phyloP scores from a whole-genome alignment of 441 rosid genomes.

The Populus hybrid region DNA sequence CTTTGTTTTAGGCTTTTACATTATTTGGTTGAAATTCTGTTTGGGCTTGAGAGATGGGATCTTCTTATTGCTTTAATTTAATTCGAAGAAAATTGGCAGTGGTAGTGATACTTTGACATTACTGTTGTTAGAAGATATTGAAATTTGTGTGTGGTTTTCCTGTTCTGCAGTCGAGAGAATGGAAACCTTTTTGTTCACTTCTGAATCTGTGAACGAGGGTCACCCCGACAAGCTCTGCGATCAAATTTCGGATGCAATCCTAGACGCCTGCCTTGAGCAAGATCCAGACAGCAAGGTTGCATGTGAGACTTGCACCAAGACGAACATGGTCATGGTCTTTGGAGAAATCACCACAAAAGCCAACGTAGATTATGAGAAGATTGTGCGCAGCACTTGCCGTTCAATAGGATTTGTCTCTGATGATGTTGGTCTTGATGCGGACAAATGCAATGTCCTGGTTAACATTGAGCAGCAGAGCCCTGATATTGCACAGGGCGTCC shows the following conservation, averaged over 20 bases:
- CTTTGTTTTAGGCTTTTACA: background rate
- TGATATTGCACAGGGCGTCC: constrained; percentile 64
- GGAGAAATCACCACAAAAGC: constrained; percentile 64
- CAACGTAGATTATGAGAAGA: constrained; percentile 53
- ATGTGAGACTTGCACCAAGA: constrained; percentile 60
- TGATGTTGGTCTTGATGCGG: constrained; percentile 62
- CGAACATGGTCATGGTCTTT: constrained; percentile 64
- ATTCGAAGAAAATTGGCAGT: too few relatives aligned
- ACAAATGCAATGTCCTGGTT: constrained; percentile 57
- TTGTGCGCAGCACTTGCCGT: constrained; percentile 55
- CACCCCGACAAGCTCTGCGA: constrained; percentile 68
- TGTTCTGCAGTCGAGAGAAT: constrained; percentile 20
- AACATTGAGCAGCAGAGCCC: constrained; percentile 67
- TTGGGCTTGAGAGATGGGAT: background rate
- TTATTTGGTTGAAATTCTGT: background rate
- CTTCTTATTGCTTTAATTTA: background rate
- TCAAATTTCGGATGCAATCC: constrained; percentile 59
- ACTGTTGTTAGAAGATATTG: too few relatives aligned
- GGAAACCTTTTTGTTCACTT: constrained; percentile 60
- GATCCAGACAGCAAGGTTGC: constrained; percentile 68
- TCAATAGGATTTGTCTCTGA: constrained; percentile 50
- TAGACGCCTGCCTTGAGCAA: constrained; percentile 60
- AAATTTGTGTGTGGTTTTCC: background rate
- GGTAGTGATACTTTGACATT: background rate
- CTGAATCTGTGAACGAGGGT: constrained; percentile 66